Evolutionary conservation across 164 flowering plant genomes (phyloP).

Genomic region (Dillenia turbinata): DNA sequence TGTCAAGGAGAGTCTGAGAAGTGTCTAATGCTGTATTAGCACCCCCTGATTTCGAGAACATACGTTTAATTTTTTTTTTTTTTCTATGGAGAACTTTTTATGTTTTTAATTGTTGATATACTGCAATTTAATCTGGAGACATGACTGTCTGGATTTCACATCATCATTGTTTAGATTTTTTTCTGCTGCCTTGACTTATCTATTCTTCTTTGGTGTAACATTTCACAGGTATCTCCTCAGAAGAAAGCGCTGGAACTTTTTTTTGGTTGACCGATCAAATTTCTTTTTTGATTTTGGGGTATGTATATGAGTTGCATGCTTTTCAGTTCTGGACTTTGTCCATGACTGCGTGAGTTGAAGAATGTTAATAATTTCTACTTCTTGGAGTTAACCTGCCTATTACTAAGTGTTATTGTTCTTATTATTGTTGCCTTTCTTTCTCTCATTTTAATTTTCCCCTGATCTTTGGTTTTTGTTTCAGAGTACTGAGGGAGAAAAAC

Average conservation of each 20-base stretch:
- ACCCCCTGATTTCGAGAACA: too few relatives aligned
- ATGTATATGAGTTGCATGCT: conserved; percentile 5
- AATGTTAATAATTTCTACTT: neutral
- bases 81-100: too few relatives aligned
- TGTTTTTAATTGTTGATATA: too few relatives aligned
- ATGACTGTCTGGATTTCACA: too few relatives aligned
- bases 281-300: conserved; percentile 99
- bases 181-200: neutral
- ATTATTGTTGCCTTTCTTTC: conserved; percentile 4
- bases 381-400: neutral
- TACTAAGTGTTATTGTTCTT: neutral
- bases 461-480: conserved; percentile 21
- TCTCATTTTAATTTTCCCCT: neutral
- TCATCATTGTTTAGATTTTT: too few relatives aligned
- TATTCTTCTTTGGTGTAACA: conserved; percentile 1
- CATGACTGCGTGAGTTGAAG: neutral
- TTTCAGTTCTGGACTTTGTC: neutral
- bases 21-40: too few relatives aligned
- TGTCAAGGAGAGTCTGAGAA: too few relatives aligned
- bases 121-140: too few relatives aligned
- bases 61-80: too few relatives aligned
- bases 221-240: conserved; percentile 79
- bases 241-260: conserved; percentile 94
- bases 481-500: conserved; percentile 78
- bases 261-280: conserved; percentile 96